phyloP scores from a whole-genome alignment of 768 basidiomycete species.

The Auricularia sp. region DNA sequence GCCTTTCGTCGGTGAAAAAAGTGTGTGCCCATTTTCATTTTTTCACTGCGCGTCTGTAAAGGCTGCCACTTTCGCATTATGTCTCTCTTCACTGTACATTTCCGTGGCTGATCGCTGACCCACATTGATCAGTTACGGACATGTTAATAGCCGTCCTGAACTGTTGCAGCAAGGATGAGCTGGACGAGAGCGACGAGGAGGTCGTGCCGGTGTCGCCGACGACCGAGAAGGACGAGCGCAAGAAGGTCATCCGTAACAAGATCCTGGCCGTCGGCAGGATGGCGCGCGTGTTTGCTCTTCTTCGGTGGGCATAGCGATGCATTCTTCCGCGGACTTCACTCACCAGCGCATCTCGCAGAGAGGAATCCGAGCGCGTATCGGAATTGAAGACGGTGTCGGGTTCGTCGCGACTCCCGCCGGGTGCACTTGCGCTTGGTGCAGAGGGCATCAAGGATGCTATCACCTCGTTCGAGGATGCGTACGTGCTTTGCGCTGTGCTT shows the following conservation, averaged over 20 bases:
- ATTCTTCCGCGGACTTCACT: conserved; percentile 2
- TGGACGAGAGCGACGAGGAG: conserved; percentile 71
- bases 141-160: conserved; percentile 96
- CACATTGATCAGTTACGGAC: conserved; percentile 65
- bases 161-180: conserved; percentile 92
- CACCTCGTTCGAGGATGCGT: conserved; percentile 92
- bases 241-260: conserved; percentile 95
- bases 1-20: conserved; percentile 97
- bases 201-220: conserved; percentile 25
- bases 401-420: conserved; percentile 67
- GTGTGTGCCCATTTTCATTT: too few relatives aligned
- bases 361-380: conserved; percentile 95
- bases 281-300: conserved; percentile 89
- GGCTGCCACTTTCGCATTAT: too few relatives aligned
- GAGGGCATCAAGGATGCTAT: conserved; percentile 96
- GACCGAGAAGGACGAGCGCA: conserved; percentile 54
- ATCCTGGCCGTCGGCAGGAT: conserved; percentile 96
- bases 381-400: conserved; percentile 90
- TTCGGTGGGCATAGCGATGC: conserved; percentile 56
- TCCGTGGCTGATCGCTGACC: not conserved
- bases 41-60: too few relatives aligned
- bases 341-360: conserved; percentile 37
- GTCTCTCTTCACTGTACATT: too few relatives aligned
- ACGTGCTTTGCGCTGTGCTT: conserved; percentile 26
- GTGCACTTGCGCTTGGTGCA: conserved; percentile 73